Conservation (phyloP, 2,329 filamentous ascomycete species). For the Huntiella abstrusa region DNA sequence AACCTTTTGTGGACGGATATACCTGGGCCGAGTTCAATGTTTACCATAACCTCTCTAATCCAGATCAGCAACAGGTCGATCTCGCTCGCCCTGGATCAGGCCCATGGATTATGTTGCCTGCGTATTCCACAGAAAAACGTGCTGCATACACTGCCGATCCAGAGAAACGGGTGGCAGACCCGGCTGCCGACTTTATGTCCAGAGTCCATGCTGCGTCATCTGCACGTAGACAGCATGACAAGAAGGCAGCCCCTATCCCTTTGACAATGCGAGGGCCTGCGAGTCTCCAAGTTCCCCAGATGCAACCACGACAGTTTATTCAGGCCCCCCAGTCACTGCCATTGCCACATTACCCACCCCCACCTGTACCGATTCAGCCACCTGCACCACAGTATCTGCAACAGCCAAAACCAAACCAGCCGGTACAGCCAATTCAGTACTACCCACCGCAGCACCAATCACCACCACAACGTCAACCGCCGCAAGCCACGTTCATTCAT, state of each 20-base stretch:
- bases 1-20: conserved; percentile 47
- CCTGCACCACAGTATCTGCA: neutral
- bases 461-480: conserved; percentile 1
- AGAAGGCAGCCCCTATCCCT: neutral
- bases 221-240: neutral
- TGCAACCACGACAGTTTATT: neutral
- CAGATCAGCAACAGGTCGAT: conserved; percentile 10
- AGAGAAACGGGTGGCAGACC: conserved; percentile 37
- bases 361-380: neutral
- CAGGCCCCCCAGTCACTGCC: neutral
- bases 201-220: conserved; percentile 33
- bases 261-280: no score
- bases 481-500: neutral
- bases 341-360: neutral
- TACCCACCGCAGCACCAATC: neutral
- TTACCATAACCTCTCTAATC: conserved; percentile 23
- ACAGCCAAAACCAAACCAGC: neutral
- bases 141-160: conserved; percentile 79
- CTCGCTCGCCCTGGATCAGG: conserved; percentile 23
- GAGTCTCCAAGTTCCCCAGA: neutral
- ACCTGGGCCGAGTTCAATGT: conserved; percentile 68
- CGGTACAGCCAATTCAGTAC: neutral
- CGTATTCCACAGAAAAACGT: conserved; percentile 71
- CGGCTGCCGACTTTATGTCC: conserved; percentile 53
- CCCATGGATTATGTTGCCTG: conserved; percentile 81